These are phyloP conservation scores for Pyrus communis DNA, from an alignment of 306 rosid genomes.

Conservation along the genomic window DNA sequence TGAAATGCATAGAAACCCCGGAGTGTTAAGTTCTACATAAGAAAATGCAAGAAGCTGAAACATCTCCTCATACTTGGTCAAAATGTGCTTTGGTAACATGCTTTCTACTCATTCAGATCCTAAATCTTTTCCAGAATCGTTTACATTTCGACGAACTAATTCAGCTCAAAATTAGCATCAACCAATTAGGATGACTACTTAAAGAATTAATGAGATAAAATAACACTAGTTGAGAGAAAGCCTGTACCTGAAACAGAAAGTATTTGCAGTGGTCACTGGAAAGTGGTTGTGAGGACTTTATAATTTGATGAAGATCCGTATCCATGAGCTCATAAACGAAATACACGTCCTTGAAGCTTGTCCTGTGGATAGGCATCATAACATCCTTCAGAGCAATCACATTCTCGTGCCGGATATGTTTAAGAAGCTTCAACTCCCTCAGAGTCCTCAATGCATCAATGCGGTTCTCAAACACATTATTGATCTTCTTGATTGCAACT, in stretches of 20 bases:
- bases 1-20: neutral
- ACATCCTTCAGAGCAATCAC: slow-evolving; percentile 83
- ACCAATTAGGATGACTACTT: slow-evolving; percentile 5
- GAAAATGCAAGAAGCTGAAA: neutral
- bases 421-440: slow-evolving; percentile 76
- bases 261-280: slow-evolving; percentile 72
- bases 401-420: slow-evolving; percentile 66
- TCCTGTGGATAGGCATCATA: slow-evolving; percentile 60
- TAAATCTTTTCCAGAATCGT: neutral
- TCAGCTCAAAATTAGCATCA: slow-evolving; percentile 1
- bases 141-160: neutral
- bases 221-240: neutral
- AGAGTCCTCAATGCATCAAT: slow-evolving; percentile 64
- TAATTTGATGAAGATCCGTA: slow-evolving; percentile 77
- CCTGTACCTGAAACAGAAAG: slow-evolving; percentile 69
- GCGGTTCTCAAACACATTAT: slow-evolving; percentile 57
- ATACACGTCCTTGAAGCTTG: slow-evolving; percentile 69
- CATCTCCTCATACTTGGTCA: neutral
- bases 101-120: neutral
- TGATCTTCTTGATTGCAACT: slow-evolving; percentile 84
- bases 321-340: slow-evolving; percentile 96
- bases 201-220: slow-evolving; percentile 3
- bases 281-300: slow-evolving; percentile 61
- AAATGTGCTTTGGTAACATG: neutral
- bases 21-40: neutral